Conservation (phyloP, 495 filamentous ascomycete species). For the Hypoxylon trugodes region DNA sequence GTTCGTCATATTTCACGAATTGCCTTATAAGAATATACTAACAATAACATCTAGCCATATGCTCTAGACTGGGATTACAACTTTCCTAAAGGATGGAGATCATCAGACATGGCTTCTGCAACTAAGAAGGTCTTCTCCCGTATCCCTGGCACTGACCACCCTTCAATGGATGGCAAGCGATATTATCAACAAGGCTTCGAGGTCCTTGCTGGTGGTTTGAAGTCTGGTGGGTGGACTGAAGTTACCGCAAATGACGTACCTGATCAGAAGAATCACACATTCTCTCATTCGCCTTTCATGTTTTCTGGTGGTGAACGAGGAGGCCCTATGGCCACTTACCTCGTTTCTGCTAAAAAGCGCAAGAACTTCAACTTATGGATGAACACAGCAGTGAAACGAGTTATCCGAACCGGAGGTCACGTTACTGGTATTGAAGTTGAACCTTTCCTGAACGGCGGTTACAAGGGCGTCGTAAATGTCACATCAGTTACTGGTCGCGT, state of each 20-base stretch:
- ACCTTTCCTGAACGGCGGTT: slow-evolving; percentile 62
- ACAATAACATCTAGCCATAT: slow-evolving; percentile 44
- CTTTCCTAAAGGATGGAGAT: slow-evolving; percentile 78
- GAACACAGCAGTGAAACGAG: slow-evolving; percentile 70
- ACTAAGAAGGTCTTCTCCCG: slow-evolving; percentile 68
- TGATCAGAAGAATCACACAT: slow-evolving; percentile 72
- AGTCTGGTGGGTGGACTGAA: slow-evolving; percentile 65
- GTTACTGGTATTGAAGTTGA: slow-evolving; percentile 75
- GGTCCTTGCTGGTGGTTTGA: slow-evolving; percentile 64
- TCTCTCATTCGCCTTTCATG: slow-evolving; percentile 73
- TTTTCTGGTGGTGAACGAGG: slow-evolving; percentile 71
- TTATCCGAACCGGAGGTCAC: slow-evolving; percentile 67
- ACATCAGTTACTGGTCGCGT: slow-evolving; percentile 69
- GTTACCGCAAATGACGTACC: slow-evolving; percentile 69
- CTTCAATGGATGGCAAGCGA: slow-evolving; percentile 71
- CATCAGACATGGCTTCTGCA: slow-evolving; percentile 65
- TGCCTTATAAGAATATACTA: background rate
- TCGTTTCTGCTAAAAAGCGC: slow-evolving; percentile 66
- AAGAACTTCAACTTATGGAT: slow-evolving; percentile 74
- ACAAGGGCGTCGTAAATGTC: slow-evolving; percentile 66
- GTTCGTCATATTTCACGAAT: slow-evolving; percentile 33
- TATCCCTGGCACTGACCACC: slow-evolving; percentile 74
- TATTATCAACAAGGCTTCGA: slow-evolving; percentile 75
- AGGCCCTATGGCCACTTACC: slow-evolving; percentile 78
- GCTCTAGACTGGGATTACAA: slow-evolving; percentile 74